phyloP scores from a whole-genome alignment of 2,329 filamentous ascomycete species.

The Plenodomus biglobosus region DNA sequence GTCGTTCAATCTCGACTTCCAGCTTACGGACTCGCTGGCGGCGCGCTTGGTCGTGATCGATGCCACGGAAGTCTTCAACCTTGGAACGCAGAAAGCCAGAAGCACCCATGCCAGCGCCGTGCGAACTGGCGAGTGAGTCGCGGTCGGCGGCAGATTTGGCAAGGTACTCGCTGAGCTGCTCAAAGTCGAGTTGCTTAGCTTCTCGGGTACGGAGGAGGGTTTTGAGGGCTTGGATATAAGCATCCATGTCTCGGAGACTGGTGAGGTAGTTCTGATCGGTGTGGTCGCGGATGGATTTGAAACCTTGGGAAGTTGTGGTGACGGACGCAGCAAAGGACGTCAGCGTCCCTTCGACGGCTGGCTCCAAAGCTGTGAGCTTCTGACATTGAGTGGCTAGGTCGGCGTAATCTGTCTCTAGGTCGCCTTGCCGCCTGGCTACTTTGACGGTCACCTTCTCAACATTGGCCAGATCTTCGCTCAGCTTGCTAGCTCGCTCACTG shows the following conservation, averaged over 20 bases:
- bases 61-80: slow-evolving; percentile 93
- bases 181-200: slow-evolving; percentile 97
- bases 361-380: slow-evolving; percentile 85
- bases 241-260: slow-evolving; percentile 90
- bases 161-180: slow-evolving; percentile 93
- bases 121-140: slow-evolving; percentile 71
- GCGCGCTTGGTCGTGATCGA: slow-evolving; percentile 91
- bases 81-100: slow-evolving; percentile 90
- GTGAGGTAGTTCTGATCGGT: slow-evolving; percentile 96
- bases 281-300: slow-evolving; percentile 80
- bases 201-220: slow-evolving; percentile 87
- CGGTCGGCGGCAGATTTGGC: slow-evolving; percentile 86
- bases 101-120: slow-evolving; percentile 67
- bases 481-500: slow-evolving; percentile 85
- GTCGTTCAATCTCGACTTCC: slow-evolving; percentile 87
- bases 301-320: slow-evolving; percentile 76
- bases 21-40: slow-evolving; percentile 86
- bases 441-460: slow-evolving; percentile 95
- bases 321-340: slow-evolving; percentile 85
- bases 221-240: slow-evolving; percentile 86
- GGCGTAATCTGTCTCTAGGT: slow-evolving; percentile 83
- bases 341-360: slow-evolving; percentile 77
- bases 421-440: slow-evolving; percentile 81
- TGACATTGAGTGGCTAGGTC: slow-evolving; percentile 95
- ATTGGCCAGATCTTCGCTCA: slow-evolving; percentile 85